These are phyloP conservation scores for Buddleja alternifolia DNA, from an alignment of 257 asterid species.

Conservation along the genomic window DNA sequence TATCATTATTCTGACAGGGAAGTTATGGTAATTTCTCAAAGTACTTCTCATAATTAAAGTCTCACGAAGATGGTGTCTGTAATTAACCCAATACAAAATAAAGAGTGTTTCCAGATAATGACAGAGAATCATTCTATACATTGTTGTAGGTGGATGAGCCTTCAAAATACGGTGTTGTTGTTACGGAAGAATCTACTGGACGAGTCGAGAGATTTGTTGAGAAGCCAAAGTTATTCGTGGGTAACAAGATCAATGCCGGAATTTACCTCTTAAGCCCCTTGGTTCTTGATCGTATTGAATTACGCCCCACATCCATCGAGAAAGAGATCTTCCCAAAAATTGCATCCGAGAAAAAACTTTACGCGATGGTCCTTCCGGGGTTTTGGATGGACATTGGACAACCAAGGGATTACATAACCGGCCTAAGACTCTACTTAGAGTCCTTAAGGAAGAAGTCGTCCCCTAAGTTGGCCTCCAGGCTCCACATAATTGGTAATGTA, in stretches of 20 bases:
- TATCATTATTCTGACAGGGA: too few relatives aligned
- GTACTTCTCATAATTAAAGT: too few relatives aligned
- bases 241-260: constrained; percentile 94
- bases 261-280: constrained; percentile 81
- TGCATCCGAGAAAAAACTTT: constrained; percentile 65
- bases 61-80: too few relatives aligned
- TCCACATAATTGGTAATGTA: constrained; percentile 71
- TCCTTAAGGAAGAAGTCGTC: constrained; percentile 70
- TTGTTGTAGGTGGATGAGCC: constrained; percentile 80
- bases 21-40: too few relatives aligned
- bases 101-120: too few relatives aligned
- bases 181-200: constrained; percentile 72
- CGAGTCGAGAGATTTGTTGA: constrained; percentile 81
- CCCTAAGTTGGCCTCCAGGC: constrained; percentile 61
- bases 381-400: constrained; percentile 98
- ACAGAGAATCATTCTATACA: too few relatives aligned
- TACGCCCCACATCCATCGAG: constrained; percentile 89
- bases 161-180: constrained; percentile 88
- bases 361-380: constrained; percentile 84
- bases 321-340: constrained; percentile 85
- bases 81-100: too few relatives aligned
- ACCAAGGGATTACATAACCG: constrained; percentile 83
- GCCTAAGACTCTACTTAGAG: constrained; percentile 72
- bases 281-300: constrained; percentile 70
- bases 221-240: constrained; percentile 86